These are phyloP conservation scores for Malus domestica DNA, from an alignment of 306 rosid genomes.

Conservation along the genomic window DNA sequence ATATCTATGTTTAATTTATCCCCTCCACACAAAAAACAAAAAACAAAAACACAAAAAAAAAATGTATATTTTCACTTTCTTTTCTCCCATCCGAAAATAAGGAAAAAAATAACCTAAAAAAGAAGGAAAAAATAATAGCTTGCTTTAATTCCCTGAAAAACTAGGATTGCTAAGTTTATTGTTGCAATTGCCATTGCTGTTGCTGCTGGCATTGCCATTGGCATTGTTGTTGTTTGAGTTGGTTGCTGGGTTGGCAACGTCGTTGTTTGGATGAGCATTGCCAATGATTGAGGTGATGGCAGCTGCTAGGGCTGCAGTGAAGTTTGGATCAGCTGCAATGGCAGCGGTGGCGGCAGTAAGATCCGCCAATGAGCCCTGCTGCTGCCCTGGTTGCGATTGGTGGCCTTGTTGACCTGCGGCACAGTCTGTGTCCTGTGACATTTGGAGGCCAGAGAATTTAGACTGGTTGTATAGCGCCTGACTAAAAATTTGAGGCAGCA, in stretches of 20 bases:
- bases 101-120: background rate
- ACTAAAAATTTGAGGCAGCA: conserved; percentile 50
- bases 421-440: conserved; percentile 32
- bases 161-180: conserved; percentile 29
- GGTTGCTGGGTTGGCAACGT: conserved; percentile 1
- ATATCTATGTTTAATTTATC: conserved; percentile 11
- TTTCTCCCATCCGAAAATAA: conserved; percentile 5
- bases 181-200: conserved; percentile 27
- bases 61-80: conserved; percentile 11
- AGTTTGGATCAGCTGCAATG: conserved; percentile 66
- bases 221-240: conserved; percentile 15
- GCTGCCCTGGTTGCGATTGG: conserved; percentile 9
- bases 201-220: conserved; percentile 8
- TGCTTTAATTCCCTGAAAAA: conserved; percentile 24
- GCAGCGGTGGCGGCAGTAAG: conserved; percentile 56
- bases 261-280: conserved; percentile 31
- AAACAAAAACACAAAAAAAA: background rate
- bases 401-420: background rate
- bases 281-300: conserved; percentile 60
- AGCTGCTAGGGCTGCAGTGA: conserved; percentile 58
- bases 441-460: conserved; percentile 56
- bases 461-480: conserved; percentile 59
- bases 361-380: conserved; percentile 34
- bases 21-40: background rate
- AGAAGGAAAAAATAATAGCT: background rate